Base-by-base conservation (phyloP, 106 monocot species). In the Posidonia australis region DNA sequence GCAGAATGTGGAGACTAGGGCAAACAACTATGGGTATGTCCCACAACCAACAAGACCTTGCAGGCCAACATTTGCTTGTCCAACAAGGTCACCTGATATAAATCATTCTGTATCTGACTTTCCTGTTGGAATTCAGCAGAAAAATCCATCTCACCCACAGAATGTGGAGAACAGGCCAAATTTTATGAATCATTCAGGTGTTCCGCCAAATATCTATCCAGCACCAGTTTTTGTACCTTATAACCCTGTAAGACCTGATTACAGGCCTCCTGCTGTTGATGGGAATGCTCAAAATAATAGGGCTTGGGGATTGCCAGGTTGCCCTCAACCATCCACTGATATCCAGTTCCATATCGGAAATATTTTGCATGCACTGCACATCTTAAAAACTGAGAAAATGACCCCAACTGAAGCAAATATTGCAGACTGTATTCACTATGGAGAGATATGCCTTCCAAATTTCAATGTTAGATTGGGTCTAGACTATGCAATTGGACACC, bases 361-460 rank as follows among this genome's bases (percentile, higher is more conserved):
- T 54, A 83, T 90, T 26, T 74, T 91, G 46, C 53, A 28, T 51
- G 81, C 90, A 44, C 64, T 91, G 63, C 2, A 60, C 41, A 51
- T 63, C 10, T 60, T 91, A 70, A 83, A 72, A 66, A 60, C 23
- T 29, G 90, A 91, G 18, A 81, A 75, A 23, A 66, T 91, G 24
- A 42, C 74, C 32, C 86, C 90, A 9, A 86, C 77, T 28, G 77
- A 81, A 74, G 62, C 51, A 16, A 79, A 86, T 70, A 83, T 91
- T 45, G 51, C 73, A 46, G 83, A 91, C 66, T 91, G 86, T 23
- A 75, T 86, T 54, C 73, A 41, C 29, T 86, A 81, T 60, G 79
- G 86, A 12, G 82, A 82, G 44, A 68, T 67, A 44, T 71, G 71
- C 27, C n/a, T 81, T 13, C 73, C 65, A 26, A 60, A 63, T 41